Percentiles rank a stretch among this genome's conserved stretches.
Evolutionary conservation across 371 early-diverging fungal species (phyloP).

Genomic region (Syncephalastrum racemosum): DNA sequence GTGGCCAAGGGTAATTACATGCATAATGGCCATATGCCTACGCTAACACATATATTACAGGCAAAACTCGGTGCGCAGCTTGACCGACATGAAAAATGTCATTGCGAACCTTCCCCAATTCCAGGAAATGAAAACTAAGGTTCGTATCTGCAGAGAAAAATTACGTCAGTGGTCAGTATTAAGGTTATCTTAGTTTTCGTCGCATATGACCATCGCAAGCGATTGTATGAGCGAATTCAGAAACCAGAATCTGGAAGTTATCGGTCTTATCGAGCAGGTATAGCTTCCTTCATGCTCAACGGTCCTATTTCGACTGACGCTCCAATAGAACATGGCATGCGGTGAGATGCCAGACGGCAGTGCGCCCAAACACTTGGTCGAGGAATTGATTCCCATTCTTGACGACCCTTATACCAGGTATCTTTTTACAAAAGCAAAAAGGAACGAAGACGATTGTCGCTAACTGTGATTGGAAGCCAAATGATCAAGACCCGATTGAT

Average conservation of each 20-base stretch:
- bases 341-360: constrained; percentile 86
- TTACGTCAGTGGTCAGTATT: neutral
- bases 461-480: constrained; percentile 24
- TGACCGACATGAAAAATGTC: constrained; percentile 88
- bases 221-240: constrained; percentile 85
- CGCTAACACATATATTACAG: constrained; percentile 16
- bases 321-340: constrained; percentile 79
- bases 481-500: constrained; percentile 86
- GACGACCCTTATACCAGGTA: constrained; percentile 69
- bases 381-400: constrained; percentile 82
- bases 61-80: constrained; percentile 58
- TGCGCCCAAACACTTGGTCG: constrained; percentile 69
- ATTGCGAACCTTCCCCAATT: constrained; percentile 90
- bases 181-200: constrained; percentile 67
- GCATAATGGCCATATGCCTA: neutral
- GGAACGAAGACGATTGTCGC: too few relatives aligned
- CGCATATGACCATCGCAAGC: constrained; percentile 90
- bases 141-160: constrained; percentile 14
- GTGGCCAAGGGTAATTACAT: constrained; percentile 27
- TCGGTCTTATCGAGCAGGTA: constrained; percentile 83
- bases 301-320: neutral
- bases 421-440: neutral
- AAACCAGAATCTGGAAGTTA: constrained; percentile 63
- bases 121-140: constrained; percentile 85
- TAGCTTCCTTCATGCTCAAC: neutral